phyloP scores from a whole-genome alignment of 768 basidiomycete species.

The Lyophyllum atratum region DNA sequence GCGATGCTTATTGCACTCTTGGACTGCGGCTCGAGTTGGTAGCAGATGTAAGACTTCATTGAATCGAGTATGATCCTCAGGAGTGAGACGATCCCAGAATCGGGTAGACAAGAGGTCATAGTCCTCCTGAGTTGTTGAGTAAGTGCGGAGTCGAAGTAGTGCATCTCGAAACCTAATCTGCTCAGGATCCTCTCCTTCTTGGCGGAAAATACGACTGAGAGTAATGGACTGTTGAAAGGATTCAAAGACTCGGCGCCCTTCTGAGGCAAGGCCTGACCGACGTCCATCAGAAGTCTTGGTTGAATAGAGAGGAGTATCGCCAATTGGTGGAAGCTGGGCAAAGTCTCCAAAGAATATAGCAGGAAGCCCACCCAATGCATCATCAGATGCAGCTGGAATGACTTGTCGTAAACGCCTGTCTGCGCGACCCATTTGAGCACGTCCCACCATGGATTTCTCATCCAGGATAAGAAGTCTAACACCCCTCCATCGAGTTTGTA shows the following conservation, averaged over 20 bases:
- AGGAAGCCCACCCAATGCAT: slow-evolving; percentile 18
- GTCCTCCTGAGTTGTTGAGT: no score
- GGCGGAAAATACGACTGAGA: neutral
- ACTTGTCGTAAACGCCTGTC: slow-evolving; percentile 18
- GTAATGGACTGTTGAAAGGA: neutral
- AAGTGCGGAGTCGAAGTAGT: neutral
- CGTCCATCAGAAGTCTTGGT: neutral
- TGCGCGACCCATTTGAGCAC: slow-evolving; percentile 14
- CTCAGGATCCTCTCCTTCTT: no score
- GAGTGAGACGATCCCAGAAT: no score
- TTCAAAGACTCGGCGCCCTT: neutral
- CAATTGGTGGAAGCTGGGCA: slow-evolving; percentile 30
- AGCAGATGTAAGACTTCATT: no score
- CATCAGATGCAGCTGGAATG: slow-evolving; percentile 9
- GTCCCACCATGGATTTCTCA: slow-evolving; percentile 29
- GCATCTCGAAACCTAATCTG: no score
- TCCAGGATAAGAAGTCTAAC: slow-evolving; percentile 21
- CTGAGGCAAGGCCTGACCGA: neutral
- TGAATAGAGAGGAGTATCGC: slow-evolving; percentile 21
- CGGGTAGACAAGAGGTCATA: no score
- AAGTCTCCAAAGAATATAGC: slow-evolving; percentile 28
- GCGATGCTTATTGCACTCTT: neutral
- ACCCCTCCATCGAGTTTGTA: neutral
- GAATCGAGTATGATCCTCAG: no score
- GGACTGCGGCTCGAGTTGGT: neutral